These are phyloP conservation scores for Lentinula edodes DNA, from an alignment of 768 basidiomycete genomes.

Conservation along the genomic window DNA sequence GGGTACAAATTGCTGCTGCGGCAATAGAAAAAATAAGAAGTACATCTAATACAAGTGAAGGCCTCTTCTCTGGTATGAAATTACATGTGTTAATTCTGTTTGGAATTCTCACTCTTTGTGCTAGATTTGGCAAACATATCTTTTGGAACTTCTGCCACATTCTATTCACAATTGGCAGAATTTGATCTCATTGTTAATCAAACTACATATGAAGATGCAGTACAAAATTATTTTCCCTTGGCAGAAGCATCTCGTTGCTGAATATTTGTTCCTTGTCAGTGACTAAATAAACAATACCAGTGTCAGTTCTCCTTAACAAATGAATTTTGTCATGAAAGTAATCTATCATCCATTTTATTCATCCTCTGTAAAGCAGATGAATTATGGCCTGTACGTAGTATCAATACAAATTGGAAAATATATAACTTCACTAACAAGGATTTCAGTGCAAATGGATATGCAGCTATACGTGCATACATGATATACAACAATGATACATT, in stretches of 20 bases:
- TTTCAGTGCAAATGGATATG: constrained; percentile 10
- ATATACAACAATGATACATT: constrained; percentile 7
- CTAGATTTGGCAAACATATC: not conserved
- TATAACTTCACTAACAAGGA: not conserved
- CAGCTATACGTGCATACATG: constrained; percentile 6
- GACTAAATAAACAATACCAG: not conserved
- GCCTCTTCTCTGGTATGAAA: constrained; percentile 2
- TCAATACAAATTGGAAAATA: not conserved
- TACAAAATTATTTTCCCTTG: not conserved
- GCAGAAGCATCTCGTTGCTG: not conserved
- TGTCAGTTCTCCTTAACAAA: not conserved
- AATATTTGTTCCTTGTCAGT: not conserved
- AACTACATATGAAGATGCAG: constrained; percentile 3
- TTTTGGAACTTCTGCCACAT: constrained; percentile 3
- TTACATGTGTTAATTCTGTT: no score
- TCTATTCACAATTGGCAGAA: constrained; percentile 10
- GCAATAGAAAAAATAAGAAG: constrained; percentile 8
- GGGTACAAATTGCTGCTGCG: constrained; percentile 4
- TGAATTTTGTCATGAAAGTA: not conserved
- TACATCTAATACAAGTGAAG: not conserved
- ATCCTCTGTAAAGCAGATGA: not conserved
- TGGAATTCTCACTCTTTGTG: not conserved
- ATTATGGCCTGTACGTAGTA: constrained; percentile 2
- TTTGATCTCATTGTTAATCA: constrained; percentile 10
- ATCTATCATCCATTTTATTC: not conserved